Percentiles rank a stretch among this genome's conserved stretches.
Conservation (phyloP, 148 eudicot genomes). For the Fagopyrum homotropicum region DNA sequence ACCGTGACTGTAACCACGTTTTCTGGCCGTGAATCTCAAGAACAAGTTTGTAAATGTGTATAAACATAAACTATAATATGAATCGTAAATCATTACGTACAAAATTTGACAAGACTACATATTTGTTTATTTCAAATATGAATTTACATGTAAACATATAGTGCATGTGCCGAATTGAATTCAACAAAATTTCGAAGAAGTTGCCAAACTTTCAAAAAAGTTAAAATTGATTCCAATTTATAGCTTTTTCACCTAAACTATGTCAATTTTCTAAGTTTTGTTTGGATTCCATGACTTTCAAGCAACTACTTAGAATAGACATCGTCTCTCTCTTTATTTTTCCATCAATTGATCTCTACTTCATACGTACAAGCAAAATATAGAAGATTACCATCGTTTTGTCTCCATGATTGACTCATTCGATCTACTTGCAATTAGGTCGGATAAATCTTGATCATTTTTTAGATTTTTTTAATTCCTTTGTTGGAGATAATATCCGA, state of each 20-base stretch:
- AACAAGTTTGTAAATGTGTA: no score
- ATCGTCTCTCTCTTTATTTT: neutral
- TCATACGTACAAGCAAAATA: constrained; percentile 2
- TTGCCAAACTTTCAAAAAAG: neutral
- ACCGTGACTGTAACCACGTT: no score
- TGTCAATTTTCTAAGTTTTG: neutral
- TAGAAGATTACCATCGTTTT: neutral
- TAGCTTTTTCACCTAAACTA: neutral
- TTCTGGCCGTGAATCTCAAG: no score
- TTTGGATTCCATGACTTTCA: constrained; percentile 9
- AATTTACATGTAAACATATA: no score
- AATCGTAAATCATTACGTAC: no score
- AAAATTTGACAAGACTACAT: no score
- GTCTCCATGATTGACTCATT: neutral
- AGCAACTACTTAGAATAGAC: neutral
- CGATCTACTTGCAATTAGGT: neutral
- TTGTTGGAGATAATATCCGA: no score
- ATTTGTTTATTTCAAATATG: no score
- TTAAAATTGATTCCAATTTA: neutral
- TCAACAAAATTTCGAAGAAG: neutral
- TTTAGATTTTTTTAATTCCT: no score
- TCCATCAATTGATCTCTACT: neutral
- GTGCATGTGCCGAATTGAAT: neutral
- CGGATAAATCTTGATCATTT: neutral
- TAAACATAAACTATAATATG: no score